Base-by-base conservation (phyloP, 306 rosid genomes). In the Fragaria vesca region DNA sequence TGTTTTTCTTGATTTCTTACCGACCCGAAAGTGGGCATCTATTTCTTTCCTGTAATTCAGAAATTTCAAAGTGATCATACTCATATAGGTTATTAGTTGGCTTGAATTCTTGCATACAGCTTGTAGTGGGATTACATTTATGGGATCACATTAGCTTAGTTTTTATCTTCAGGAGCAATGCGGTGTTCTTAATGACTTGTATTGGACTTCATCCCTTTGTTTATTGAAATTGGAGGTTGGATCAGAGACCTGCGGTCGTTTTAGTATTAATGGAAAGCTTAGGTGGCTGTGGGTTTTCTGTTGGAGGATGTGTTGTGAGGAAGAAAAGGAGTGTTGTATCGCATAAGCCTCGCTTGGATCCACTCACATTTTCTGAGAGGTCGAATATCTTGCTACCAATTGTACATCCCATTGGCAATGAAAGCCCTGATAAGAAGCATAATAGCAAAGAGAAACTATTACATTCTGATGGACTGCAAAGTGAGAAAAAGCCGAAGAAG, bases 241-340 rank as follows among this genome's bases (percentile, higher is more conserved):
- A 71, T 58, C 18, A 24, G 15, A 74, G 26, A n/a, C 30, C 20
- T 63, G 70, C 24, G 0, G 47, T 21, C 40, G 32, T 51, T 40
- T 71, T n/a, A 2, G 65, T 11, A 43, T n/a, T 43, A 28, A 83
- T 86, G 87, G 84, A 83, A 76, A 70, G 68, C 38, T 68, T 71
- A 21, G 69, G 69, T 60, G 83, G 83, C 3, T 46, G 67, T 46
- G 85, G 80, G 48, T 55, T 71, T 46, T 32, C 58, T 32, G 80
- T 52, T 70, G 76, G 58, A 47, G 67, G 75, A 52, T 71, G 76
- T 4, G 12, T 62, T 12, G 57, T 73, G 38, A 84, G 78, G 80
- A 81, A 80, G 81, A 84, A 81, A 75, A 84, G 90, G 74, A 84
- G 88, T 66, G 38, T 36, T n/a, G 32, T 51, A 18, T 63, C 79